phyloP scores from a whole-genome alignment of 2,329 filamentous ascomycete species.

The Trichophyton simii region DNA sequence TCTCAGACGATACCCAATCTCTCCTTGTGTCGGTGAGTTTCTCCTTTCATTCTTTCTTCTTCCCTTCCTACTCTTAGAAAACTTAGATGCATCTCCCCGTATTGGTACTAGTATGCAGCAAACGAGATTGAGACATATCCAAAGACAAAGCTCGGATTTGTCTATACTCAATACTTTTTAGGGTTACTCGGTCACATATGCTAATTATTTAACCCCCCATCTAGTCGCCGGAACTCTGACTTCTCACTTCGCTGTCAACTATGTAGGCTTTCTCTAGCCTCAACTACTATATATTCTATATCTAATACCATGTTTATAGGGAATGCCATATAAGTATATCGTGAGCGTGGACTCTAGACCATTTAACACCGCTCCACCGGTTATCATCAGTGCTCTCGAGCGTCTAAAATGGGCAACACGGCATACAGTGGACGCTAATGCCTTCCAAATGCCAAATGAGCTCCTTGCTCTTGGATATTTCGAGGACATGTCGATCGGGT shows the following conservation, averaged over 20 bases:
- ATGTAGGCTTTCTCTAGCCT: slow-evolving; percentile 21
- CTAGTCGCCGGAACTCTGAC: slow-evolving; percentile 30
- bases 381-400: slow-evolving; percentile 35
- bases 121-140: background rate
- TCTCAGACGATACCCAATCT: slow-evolving; percentile 32
- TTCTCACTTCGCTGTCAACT: slow-evolving; percentile 39
- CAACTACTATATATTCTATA: background rate
- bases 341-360: slow-evolving; percentile 35
- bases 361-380: slow-evolving; percentile 31
- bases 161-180: no score
- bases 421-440: slow-evolving; percentile 23
- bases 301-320: slow-evolving; percentile 22
- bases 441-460: slow-evolving; percentile 40
- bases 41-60: background rate
- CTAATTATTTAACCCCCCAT: background rate
- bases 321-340: slow-evolving; percentile 49
- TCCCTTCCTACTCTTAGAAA: background rate
- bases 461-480: slow-evolving; percentile 45
- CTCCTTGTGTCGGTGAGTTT: slow-evolving; percentile 24
- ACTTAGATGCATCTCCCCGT: background rate
- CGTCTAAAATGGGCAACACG: slow-evolving; percentile 43
- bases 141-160: background rate
- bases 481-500: slow-evolving; percentile 43
- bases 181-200: background rate
- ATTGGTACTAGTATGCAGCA: background rate